Evolutionary conservation across 352 stramenopile genomes (phyloP).

Genomic region (Phytophthora constricta): DNA sequence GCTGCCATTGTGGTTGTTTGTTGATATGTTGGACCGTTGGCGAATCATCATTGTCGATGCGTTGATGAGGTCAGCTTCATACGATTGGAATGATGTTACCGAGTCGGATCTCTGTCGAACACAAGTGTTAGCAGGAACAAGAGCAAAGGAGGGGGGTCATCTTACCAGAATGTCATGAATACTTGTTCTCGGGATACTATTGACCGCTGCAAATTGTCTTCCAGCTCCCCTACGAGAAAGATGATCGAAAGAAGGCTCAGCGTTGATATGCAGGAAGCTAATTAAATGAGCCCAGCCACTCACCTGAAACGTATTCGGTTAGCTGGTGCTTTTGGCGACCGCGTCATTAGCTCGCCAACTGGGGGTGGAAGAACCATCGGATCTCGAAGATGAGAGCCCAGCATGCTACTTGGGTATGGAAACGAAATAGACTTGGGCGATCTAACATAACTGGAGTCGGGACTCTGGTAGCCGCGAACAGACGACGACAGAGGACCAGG

Average conservation of each 20-base stretch:
- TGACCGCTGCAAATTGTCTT: constrained; percentile 63
- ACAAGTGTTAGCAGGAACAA: constrained; percentile 6
- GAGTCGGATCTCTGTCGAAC: constrained; percentile 40
- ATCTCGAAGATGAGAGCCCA: constrained; percentile 28
- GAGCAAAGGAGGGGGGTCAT: background rate
- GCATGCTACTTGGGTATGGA: constrained; percentile 32
- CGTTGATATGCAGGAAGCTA: background rate
- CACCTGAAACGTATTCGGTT: constrained; percentile 58
- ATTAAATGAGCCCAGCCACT: background rate
- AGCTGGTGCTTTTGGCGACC: constrained; percentile 56
- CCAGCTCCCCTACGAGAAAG: constrained; percentile 46
- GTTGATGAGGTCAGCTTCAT: constrained; percentile 65
- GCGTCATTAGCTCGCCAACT: constrained; percentile 40
- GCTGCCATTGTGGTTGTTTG: constrained; percentile 2
- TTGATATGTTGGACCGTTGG: constrained; percentile 39
- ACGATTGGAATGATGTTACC: constrained; percentile 38
- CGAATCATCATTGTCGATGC: constrained; percentile 62
- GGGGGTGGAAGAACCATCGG: constrained; percentile 48
- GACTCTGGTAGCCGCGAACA: constrained; percentile 25
- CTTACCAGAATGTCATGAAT: constrained; percentile 55
- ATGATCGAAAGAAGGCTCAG: background rate
- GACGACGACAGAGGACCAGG: constrained; percentile 28
- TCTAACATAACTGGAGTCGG: constrained; percentile 24
- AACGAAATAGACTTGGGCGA: constrained; percentile 34
- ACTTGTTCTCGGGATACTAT: constrained; percentile 32